Conservation (phyloP, 768 basidiomycete species). For the Amanita muscaria region DNA sequence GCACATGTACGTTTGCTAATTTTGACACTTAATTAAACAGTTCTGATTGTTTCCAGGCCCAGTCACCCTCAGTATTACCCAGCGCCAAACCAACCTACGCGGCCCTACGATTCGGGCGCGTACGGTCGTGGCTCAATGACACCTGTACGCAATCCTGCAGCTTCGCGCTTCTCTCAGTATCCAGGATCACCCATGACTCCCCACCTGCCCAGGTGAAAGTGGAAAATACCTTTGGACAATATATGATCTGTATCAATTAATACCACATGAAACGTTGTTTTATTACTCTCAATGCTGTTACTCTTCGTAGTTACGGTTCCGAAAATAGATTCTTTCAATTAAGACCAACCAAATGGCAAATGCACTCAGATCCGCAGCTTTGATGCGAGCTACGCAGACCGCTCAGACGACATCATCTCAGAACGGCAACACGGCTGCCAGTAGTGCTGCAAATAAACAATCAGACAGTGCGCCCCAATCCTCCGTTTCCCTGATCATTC, state of each 20-base stretch:
- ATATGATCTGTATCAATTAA: no score
- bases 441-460: conserved; percentile 27
- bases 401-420: conserved; percentile 9
- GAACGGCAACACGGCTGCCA: conserved; percentile 11
- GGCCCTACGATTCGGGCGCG: background rate
- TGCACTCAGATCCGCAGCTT: conserved; percentile 10
- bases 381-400: conserved; percentile 11
- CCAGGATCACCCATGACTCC: background rate
- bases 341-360: background rate
- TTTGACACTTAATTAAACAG: no score
- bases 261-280: background rate
- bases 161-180: background rate
- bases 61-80: no score
- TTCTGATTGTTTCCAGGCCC: background rate
- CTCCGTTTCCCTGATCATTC: conserved; percentile 13
- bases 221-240: no score
- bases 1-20: no score
- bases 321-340: background rate
- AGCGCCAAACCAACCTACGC: background rate
- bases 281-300: no score
- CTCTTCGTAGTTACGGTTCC: background rate
- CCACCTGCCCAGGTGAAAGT: no score
- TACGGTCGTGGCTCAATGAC: background rate
- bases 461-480: conserved; percentile 4
- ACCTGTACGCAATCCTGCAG: background rate